Conservation (phyloP, 306 rosid species). For the Prunus mongolica region DNA sequence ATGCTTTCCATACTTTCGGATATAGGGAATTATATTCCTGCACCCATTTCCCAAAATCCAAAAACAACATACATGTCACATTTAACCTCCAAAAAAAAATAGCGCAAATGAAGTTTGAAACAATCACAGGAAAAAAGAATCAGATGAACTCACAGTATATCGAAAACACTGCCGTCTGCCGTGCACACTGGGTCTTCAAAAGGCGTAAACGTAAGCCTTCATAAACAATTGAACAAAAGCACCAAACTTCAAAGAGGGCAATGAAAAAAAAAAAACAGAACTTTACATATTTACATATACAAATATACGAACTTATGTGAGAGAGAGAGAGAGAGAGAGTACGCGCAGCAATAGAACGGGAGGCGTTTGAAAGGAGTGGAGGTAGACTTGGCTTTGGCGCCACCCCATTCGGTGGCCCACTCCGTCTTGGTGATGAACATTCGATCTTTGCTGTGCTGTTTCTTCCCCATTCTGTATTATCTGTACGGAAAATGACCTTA, state of each 20-base stretch:
- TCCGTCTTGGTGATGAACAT: conserved; percentile 95
- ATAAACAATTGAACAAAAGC: neutral
- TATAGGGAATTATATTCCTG: conserved; percentile 81
- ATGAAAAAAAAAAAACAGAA: neutral
- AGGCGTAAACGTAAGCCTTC: conserved; percentile 88
- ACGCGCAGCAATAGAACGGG: conserved; percentile 98
- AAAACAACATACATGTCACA: neutral
- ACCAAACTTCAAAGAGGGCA: neutral
- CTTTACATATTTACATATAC: neutral
- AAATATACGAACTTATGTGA: neutral
- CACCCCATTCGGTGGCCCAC: conserved; percentile 99
- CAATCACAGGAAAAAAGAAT: neutral
- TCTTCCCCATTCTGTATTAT: conserved; percentile 67
- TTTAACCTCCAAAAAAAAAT: neutral
- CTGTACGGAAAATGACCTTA: neutral
- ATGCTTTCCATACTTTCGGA: conserved; percentile 78
- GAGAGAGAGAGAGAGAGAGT: neutral
- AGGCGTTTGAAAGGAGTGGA: conserved; percentile 86
- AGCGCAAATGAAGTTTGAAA: neutral
- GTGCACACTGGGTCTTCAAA: conserved; percentile 86
- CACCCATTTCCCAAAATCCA: conserved; percentile 17
- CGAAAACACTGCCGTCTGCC: conserved; percentile 78
- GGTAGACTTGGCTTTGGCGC: conserved; percentile 72
- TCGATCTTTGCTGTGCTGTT: conserved; percentile 93
- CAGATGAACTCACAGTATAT: conserved; percentile 47